Evolutionary conservation across 2,329 filamentous ascomycete species (phyloP).

Genomic region (Penicillium oxalicum): DNA sequence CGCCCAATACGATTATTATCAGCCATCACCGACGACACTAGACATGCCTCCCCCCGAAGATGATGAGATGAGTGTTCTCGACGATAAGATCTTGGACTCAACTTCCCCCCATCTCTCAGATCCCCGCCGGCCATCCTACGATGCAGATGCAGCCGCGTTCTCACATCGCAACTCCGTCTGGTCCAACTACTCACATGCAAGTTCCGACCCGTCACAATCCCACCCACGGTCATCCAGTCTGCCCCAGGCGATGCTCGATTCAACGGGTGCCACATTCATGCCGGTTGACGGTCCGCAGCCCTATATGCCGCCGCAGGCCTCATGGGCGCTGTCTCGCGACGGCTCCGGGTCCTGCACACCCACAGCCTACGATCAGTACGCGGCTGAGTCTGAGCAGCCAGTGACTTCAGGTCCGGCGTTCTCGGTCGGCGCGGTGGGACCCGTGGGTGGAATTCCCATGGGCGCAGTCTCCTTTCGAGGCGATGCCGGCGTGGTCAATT

Average conservation of each 20-base stretch:
- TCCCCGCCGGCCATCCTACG: constrained; percentile 41
- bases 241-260: constrained; percentile 44
- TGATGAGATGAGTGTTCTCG: constrained; percentile 49
- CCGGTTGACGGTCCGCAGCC: constrained; percentile 50
- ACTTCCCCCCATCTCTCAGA: constrained; percentile 45
- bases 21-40: constrained; percentile 38
- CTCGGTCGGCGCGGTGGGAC: constrained; percentile 39
- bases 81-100: constrained; percentile 48
- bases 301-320: constrained; percentile 39
- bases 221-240: constrained; percentile 37
- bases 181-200: constrained; percentile 42
- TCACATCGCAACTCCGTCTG: constrained; percentile 49
- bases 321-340: constrained; percentile 58
- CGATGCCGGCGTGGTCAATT: constrained; percentile 38
- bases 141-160: constrained; percentile 46
- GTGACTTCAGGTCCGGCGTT: constrained; percentile 33
- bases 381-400: constrained; percentile 46
- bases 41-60: constrained; percentile 40
- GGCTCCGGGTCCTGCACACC: constrained; percentile 68
- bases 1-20: constrained; percentile 42
- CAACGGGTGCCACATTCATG: constrained; percentile 57
- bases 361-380: constrained; percentile 63
- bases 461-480: constrained; percentile 40
- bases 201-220: constrained; percentile 39
- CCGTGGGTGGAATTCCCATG: constrained; percentile 35